Percentiles rank a stretch among this genome's conserved stretches.
These are phyloP conservation scores for Elymus sibiricus DNA, from an alignment of 176 grass and related monocot species.

Conservation along the genomic window DNA sequence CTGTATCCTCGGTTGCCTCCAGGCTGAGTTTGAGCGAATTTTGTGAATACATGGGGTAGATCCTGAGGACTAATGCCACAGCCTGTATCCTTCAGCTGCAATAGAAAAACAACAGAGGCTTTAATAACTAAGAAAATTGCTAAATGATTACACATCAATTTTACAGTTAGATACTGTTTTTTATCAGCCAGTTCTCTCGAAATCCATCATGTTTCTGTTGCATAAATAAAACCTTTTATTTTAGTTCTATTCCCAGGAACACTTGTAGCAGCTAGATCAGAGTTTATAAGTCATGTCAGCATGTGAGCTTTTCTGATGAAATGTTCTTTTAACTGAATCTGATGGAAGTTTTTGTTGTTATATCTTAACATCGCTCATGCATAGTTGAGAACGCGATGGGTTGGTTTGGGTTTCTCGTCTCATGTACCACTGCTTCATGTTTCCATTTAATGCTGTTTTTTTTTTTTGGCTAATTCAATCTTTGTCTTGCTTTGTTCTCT, in stretches of 20 bases:
- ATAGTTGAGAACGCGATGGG: not conserved
- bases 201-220: not conserved
- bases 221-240: not conserved
- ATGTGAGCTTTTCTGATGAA: not conserved
- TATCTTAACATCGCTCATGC: not conserved
- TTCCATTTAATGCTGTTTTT: not conserved
- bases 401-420: not conserved
- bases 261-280: not conserved
- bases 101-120: constrained; percentile 26
- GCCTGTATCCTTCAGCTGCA: constrained; percentile 89
- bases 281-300: not conserved
- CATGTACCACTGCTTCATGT: not conserved
- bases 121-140: not conserved
- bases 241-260: not conserved
- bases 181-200: not conserved
- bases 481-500: not conserved
- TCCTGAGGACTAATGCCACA: constrained; percentile 92
- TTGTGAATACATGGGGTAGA: constrained; percentile 84
- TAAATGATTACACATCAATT: not conserved
- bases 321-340: not conserved
- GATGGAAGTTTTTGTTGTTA: not conserved
- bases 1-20: constrained; percentile 55
- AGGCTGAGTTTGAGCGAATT: constrained; percentile 69
- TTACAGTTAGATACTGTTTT: not conserved
- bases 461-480: not conserved